phyloP scores from a whole-genome alignment of 2,329 filamentous ascomycete genomes.

The Aspergillus sojae region DNA sequence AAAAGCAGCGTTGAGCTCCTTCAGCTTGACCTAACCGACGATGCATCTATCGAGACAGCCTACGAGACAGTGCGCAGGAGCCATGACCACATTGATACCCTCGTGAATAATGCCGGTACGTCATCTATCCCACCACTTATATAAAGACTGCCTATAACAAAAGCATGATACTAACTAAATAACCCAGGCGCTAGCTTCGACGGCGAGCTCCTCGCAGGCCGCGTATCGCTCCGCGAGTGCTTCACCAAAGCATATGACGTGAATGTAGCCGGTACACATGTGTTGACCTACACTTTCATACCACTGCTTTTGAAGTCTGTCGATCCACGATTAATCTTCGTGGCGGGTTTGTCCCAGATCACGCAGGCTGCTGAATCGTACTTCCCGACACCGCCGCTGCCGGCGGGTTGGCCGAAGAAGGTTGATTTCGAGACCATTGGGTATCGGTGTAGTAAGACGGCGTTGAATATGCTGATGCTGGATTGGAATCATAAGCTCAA shows the following conservation, averaged over 20 bases:
- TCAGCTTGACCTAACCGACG: neutral
- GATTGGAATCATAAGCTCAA: neutral
- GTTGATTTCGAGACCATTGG: neutral
- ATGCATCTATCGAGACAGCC: neutral
- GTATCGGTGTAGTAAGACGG: neutral
- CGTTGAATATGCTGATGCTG: neutral
- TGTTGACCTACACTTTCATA: conserved; percentile 53
- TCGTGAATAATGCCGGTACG: conserved; percentile 6
- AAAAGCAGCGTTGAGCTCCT: neutral
- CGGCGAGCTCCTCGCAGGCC: neutral
- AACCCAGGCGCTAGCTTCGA: neutral
- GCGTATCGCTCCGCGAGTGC: conserved; percentile 34
- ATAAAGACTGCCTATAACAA: too few relatives aligned
- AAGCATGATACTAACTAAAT: neutral
- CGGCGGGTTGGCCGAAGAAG: conserved; percentile 20
- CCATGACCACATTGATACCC: neutral
- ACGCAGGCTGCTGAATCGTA: conserved; percentile 12
- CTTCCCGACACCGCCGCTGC: conserved; percentile 15
- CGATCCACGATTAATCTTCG: conserved; percentile 46
- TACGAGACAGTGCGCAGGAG: neutral
- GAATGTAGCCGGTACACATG: conserved; percentile 55
- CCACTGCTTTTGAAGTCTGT: conserved; percentile 52
- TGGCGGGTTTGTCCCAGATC: conserved; percentile 15
- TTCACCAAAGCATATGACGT: conserved; percentile 54
- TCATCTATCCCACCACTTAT: too few relatives aligned